A percentile compares a stretch with the other conserved stretches of the same genome.
These are phyloP conservation scores for Pichia heedii DNA, from an alignment of 805 yeast species.

Conservation along the genomic window DNA sequence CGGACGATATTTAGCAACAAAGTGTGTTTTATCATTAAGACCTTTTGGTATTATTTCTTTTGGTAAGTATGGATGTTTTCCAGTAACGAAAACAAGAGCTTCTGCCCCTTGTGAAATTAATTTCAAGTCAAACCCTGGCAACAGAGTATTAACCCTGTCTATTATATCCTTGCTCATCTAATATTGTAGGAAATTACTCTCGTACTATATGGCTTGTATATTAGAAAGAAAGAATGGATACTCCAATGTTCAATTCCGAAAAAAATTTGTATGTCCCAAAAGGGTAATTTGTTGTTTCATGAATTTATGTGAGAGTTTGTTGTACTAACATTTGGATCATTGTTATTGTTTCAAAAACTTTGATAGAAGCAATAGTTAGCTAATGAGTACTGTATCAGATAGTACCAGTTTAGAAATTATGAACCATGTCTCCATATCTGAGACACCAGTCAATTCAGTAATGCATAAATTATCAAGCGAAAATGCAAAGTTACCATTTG, in stretches of 20 bases:
- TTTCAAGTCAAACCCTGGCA: slow-evolving; percentile 42
- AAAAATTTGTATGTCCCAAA: background rate
- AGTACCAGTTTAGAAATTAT: background rate
- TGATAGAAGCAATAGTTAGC: background rate
- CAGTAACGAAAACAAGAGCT: slow-evolving; percentile 63
- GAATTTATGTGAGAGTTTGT: too few relatives aligned
- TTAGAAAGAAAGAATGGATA: background rate
- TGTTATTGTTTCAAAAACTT: too few relatives aligned
- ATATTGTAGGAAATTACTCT: too few relatives aligned
- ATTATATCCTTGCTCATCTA: slow-evolving; percentile 46
- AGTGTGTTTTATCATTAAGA: slow-evolving; percentile 27
- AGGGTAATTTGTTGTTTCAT: background rate
- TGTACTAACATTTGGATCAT: too few relatives aligned
- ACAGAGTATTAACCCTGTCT: slow-evolving; percentile 30
- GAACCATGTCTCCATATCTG: background rate
- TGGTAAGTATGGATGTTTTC: slow-evolving; percentile 58
- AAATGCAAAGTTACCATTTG: slow-evolving; percentile 1
- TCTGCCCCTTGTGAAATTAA: slow-evolving; percentile 86
- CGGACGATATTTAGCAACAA: slow-evolving; percentile 79
- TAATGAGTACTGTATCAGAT: background rate
- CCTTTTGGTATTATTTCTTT: slow-evolving; percentile 16
- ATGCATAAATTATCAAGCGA: background rate
- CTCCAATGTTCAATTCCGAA: too few relatives aligned
- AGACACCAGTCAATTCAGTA: background rate
- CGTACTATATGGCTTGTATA: background rate